phyloP scores from a whole-genome alignment of 1,284 basidiomycete species.

The Ceratorhiza oryzae-sativae region DNA sequence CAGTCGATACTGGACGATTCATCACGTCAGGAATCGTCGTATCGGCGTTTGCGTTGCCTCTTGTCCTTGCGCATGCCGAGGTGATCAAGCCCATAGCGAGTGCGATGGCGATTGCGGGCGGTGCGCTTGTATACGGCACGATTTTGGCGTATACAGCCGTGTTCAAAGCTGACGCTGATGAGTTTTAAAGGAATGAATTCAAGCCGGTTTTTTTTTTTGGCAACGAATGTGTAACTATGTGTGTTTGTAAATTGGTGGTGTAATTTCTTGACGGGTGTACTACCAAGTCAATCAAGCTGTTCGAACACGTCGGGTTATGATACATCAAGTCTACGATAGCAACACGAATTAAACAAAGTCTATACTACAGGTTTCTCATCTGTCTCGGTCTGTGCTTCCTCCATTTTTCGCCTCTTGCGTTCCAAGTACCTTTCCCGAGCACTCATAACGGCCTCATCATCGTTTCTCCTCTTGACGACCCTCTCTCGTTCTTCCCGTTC shows the following conservation, averaged over 20 bases:
- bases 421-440: slow-evolving; percentile 79
- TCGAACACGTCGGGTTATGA: neutral
- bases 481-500: slow-evolving; percentile 52
- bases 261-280: slow-evolving; percentile 6
- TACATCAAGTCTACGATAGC: neutral
- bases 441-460: slow-evolving; percentile 70
- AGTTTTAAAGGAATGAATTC: slow-evolving; percentile 61
- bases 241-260: neutral
- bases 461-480: slow-evolving; percentile 62
- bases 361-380: neutral
- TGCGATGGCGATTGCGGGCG: slow-evolving; percentile 93
- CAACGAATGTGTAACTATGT: neutral
- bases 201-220: too few relatives aligned
- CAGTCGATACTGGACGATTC: slow-evolving; percentile 87
- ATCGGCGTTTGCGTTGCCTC: slow-evolving; percentile 91
- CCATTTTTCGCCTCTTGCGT: slow-evolving; percentile 78
- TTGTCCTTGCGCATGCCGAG: slow-evolving; percentile 91
- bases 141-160: slow-evolving; percentile 86
- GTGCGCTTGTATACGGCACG: slow-evolving; percentile 91
- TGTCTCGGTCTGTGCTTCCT: slow-evolving; percentile 52
- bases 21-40: slow-evolving; percentile 90
- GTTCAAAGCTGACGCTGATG: slow-evolving; percentile 78
- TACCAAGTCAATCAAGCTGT: neutral
- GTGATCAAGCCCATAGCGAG: slow-evolving; percentile 87
- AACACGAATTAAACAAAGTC: neutral